These are phyloP conservation scores for Thelonectria discophora DNA, from an alignment of 2,329 filamentous ascomycete genomes.

Conservation along the genomic window DNA sequence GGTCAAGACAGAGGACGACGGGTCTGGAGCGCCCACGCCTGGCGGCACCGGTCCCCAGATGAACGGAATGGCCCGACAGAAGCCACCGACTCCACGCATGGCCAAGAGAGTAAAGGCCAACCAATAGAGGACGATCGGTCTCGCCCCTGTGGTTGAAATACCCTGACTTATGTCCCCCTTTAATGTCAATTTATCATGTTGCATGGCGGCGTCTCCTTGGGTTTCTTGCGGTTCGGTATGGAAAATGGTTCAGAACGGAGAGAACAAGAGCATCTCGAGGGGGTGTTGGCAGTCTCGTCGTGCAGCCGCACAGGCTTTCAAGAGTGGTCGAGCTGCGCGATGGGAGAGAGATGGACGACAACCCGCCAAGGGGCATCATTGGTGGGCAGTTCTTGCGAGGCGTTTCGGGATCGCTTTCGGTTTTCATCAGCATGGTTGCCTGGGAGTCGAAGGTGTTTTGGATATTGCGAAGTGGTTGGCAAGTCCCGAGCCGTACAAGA, in stretches of 20 bases:
- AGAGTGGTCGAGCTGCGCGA: conserved; percentile 23
- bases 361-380: conserved; percentile 14
- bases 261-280: conserved; percentile 37
- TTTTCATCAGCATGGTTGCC: conserved; percentile 14
- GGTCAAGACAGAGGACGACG: conserved; percentile 67
- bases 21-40: conserved; percentile 59
- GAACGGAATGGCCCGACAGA: conserved; percentile 61
- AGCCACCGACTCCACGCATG: conserved; percentile 67
- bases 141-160: conserved; percentile 2
- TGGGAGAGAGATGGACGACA: conserved; percentile 11
- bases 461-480: conserved; percentile 21
- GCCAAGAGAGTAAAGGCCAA: conserved; percentile 63
- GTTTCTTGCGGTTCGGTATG: conserved; percentile 36
- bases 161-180: conserved; percentile 39
- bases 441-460: conserved; percentile 20
- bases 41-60: conserved; percentile 53
- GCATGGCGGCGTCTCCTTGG: conserved; percentile 49
- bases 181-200: conserved; percentile 47
- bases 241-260: conserved; percentile 36
- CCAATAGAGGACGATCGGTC: conserved; percentile 40
- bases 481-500: conserved; percentile 12
- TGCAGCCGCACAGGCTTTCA: conserved; percentile 22
- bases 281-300: conserved; percentile 25
- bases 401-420: conserved; percentile 15
- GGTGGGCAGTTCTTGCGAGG: conserved; percentile 14